Percentiles rank a stretch among this genome's conserved stretches.
phyloP scores from a whole-genome alignment of 2,329 filamentous ascomycete species.

The Apiospora marii region DNA sequence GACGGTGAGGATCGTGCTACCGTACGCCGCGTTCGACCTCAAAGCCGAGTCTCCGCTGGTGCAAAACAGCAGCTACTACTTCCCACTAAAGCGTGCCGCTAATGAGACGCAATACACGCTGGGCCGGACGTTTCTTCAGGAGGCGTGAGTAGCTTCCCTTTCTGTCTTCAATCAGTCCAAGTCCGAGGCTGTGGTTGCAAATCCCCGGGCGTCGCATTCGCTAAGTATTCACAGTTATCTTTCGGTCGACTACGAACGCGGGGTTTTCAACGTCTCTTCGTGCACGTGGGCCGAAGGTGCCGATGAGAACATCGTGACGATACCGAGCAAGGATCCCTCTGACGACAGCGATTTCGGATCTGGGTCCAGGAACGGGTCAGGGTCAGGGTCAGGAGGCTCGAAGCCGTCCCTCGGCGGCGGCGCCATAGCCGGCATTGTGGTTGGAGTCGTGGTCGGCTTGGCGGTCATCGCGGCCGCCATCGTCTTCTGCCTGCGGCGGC shows the following conservation, averaged over 20 bases:
- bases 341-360: conserved; percentile 28
- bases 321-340: conserved; percentile 31
- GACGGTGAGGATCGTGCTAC: conserved; percentile 41
- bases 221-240: conserved; percentile 38
- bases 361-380: conserved; percentile 23
- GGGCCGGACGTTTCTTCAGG: conserved; percentile 46
- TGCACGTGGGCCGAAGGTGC: conserved; percentile 46
- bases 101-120: conserved; percentile 45
- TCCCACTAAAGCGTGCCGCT: conserved; percentile 45
- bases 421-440: conserved; percentile 37
- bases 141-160: conserved; percentile 39
- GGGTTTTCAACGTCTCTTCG: conserved; percentile 48
- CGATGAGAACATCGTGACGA: conserved; percentile 40
- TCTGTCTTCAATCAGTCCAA: background rate
- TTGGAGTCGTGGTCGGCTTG: conserved; percentile 31
- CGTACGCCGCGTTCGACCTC: conserved; percentile 45
- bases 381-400: conserved; percentile 3
- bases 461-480: conserved; percentile 28
- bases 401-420: conserved; percentile 32
- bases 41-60: conserved; percentile 42
- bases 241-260: conserved; percentile 50
- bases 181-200: background rate
- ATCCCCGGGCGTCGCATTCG: background rate
- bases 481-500: conserved; percentile 29
- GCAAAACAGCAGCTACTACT: conserved; percentile 41